These are phyloP conservation scores for Arxiozyma heterogenica DNA, from an alignment of 1,139 yeast species.

Conservation along the genomic window DNA sequence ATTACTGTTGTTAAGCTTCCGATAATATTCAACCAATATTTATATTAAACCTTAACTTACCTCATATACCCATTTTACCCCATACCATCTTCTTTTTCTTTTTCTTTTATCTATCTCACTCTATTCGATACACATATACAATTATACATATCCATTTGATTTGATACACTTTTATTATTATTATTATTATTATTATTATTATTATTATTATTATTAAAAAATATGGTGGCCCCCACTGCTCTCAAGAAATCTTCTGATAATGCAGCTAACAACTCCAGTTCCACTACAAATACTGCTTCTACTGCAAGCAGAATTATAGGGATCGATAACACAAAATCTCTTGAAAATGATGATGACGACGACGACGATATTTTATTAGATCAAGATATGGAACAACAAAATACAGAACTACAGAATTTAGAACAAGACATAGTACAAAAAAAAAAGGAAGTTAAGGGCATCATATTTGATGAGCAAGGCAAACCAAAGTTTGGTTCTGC, in stretches of 20 bases:
- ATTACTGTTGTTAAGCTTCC: no score
- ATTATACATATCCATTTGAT: no score
- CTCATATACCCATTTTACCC: no score
- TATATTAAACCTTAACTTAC: no score
- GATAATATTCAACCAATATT: no score
- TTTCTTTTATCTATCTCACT: no score
- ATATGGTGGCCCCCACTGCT: slow-evolving; percentile 70
- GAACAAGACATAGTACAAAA: slow-evolving; percentile 16
- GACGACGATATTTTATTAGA: slow-evolving; percentile 67
- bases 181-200: no score
- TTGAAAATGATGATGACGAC: slow-evolving; percentile 28
- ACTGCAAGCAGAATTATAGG: slow-evolving; percentile 25
- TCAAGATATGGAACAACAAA: slow-evolving; percentile 34
- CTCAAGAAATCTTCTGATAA: slow-evolving; percentile 24
- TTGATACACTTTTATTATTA: no score
- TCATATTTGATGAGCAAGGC: slow-evolving; percentile 77
- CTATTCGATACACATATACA: no score
- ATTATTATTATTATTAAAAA: neutral
- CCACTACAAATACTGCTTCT: slow-evolving; percentile 8
- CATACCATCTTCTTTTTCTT: no score
- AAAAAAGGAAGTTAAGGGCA: slow-evolving; percentile 38
- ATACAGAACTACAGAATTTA: slow-evolving; percentile 31
- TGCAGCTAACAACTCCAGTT: slow-evolving; percentile 11
- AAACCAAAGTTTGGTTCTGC: slow-evolving; percentile 83
- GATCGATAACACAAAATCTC: slow-evolving; percentile 17